Evolutionary conservation across 2,329 filamentous ascomycete genomes (phyloP).

Genomic region (Hymenoscyphus repandus): DNA sequence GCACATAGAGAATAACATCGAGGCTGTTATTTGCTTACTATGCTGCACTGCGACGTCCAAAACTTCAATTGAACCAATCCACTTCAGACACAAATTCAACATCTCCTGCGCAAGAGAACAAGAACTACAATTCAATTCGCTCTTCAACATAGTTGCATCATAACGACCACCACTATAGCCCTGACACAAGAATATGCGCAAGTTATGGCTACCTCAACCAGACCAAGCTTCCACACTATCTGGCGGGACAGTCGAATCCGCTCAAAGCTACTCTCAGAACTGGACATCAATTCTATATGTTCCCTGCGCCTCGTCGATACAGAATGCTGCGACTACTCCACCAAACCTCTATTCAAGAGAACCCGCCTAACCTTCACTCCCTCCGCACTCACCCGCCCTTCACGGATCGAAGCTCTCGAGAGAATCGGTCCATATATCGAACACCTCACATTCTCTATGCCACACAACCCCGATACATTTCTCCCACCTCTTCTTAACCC

Average conservation of each 20-base stretch:
- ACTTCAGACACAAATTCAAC: background rate
- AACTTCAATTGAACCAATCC: slow-evolving; percentile 3
- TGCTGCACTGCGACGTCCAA: background rate
- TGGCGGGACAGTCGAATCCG: slow-evolving; percentile 30
- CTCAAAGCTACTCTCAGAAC: slow-evolving; percentile 23
- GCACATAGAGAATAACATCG: background rate
- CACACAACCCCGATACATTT: slow-evolving; percentile 73
- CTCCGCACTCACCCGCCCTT: slow-evolving; percentile 69
- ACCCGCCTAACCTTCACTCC: slow-evolving; percentile 66
- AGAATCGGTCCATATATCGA: slow-evolving; percentile 75
- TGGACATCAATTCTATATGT: slow-evolving; percentile 38
- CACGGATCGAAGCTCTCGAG: slow-evolving; percentile 67
- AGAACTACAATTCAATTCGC: too few relatives aligned
- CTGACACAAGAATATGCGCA: slow-evolving; percentile 25
- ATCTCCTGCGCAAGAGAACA: background rate
- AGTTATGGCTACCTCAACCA: slow-evolving; percentile 30
- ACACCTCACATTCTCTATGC: slow-evolving; percentile 70
- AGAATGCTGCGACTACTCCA: slow-evolving; percentile 65
- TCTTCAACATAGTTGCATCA: too few relatives aligned
- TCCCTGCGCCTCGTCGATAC: slow-evolving; percentile 62
- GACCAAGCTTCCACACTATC: slow-evolving; percentile 26
- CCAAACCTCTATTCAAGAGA: slow-evolving; percentile 63
- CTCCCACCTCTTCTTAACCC: slow-evolving; percentile 81
- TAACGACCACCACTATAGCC: background rate
- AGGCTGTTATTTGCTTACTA: background rate